phyloP scores from a whole-genome alignment of 768 basidiomycete species.

The Megacollybia marginata region DNA sequence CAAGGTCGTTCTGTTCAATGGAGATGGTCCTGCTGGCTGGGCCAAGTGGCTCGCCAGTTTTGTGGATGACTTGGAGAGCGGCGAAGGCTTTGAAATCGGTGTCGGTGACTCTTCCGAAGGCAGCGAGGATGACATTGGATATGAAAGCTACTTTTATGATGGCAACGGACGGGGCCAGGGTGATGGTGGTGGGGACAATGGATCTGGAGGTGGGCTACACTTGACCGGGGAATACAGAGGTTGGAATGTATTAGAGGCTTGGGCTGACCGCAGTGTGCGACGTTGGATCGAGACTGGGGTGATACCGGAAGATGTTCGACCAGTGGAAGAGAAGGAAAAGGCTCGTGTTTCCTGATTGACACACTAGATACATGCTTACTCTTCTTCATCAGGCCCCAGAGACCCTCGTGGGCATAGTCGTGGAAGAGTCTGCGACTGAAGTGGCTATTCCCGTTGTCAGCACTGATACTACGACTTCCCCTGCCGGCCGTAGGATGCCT shows the following conservation, averaged over 20 bases:
- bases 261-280: conserved; percentile 83
- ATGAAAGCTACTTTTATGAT: conserved; percentile 82
- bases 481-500: conserved; percentile 11
- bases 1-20: conserved; percentile 91
- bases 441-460: conserved; percentile 58
- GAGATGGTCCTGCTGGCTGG: conserved; percentile 90
- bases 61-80: conserved; percentile 86
- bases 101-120: conserved; percentile 53
- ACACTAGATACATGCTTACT: background rate
- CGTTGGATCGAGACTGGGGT: conserved; percentile 82
- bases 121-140: conserved; percentile 80
- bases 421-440: conserved; percentile 41
- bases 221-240: conserved; percentile 83
- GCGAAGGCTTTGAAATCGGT: conserved; percentile 84
- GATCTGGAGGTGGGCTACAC: conserved; percentile 62
- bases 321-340: conserved; percentile 41
- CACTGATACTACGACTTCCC: conserved; percentile 22
- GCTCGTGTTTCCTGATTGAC: conserved; percentile 21
- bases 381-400: too few species aligned
- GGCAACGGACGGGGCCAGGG: conserved; percentile 72
- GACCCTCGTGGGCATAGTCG: background rate
- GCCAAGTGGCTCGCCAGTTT: conserved; percentile 89
- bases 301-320: conserved; percentile 39
- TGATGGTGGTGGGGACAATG: conserved; percentile 70
- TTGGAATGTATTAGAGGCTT: conserved; percentile 89